Evolutionary conservation across 768 basidiomycete species (phyloP).

Genomic region (Xanthoconium purpureum): DNA sequence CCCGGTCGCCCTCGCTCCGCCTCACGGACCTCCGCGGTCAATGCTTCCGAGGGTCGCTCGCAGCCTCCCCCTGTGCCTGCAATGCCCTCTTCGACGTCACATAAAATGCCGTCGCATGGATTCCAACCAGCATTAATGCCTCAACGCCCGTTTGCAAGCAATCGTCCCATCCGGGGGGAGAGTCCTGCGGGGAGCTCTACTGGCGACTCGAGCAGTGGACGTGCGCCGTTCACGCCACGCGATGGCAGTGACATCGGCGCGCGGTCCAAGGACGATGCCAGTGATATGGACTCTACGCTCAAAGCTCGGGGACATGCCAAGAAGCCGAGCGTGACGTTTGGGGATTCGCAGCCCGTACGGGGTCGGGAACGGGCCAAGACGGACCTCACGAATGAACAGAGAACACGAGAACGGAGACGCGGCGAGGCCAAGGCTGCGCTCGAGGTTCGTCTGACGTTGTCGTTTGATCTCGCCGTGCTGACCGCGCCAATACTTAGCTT

Average conservation of each 20-base stretch:
- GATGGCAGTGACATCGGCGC: slow-evolving; percentile 66
- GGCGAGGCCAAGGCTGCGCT: slow-evolving; percentile 85
- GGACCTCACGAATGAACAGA: slow-evolving; percentile 42
- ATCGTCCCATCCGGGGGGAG: slow-evolving; percentile 40
- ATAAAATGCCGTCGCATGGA: slow-evolving; percentile 26
- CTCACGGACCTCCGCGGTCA: slow-evolving; percentile 3
- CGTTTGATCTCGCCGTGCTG: neutral
- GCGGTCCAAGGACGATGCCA: slow-evolving; percentile 19
- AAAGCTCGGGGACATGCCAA: slow-evolving; percentile 41
- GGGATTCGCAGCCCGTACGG: slow-evolving; percentile 42
- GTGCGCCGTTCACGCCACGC: slow-evolving; percentile 70
- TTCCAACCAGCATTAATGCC: slow-evolving; percentile 29
- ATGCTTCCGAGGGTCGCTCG: slow-evolving; percentile 11
- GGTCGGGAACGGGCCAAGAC: slow-evolving; percentile 32
- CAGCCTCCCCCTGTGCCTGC: slow-evolving; percentile 11
- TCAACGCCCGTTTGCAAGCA: slow-evolving; percentile 55
- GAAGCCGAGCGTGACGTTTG: slow-evolving; percentile 68
- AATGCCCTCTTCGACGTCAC: slow-evolving; percentile 6
- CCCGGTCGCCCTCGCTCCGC: slow-evolving; percentile 9
- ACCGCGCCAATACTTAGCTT: slow-evolving; percentile 45
- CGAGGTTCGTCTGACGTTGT: slow-evolving; percentile 50
- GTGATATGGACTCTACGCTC: slow-evolving; percentile 27
- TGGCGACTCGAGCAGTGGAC: slow-evolving; percentile 78
- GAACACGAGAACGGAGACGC: slow-evolving; percentile 70
- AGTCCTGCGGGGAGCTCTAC: slow-evolving; percentile 79